These are phyloP conservation scores for Xylaria intraflava DNA, from an alignment of 495 filamentous ascomycete genomes.

Conservation along the genomic window DNA sequence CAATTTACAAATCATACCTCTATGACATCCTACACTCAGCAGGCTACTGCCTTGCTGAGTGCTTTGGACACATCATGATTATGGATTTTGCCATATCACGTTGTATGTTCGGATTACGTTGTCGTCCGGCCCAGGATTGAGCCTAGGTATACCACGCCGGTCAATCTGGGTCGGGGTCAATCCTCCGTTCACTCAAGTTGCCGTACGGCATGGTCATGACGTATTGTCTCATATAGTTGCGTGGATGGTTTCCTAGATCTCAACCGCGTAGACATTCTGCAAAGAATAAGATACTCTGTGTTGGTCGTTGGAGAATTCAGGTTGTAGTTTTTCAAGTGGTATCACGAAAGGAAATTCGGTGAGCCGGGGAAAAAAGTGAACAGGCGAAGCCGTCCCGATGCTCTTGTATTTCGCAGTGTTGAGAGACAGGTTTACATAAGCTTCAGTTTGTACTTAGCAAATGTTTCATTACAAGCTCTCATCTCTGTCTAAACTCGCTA, in stretches of 20 bases:
- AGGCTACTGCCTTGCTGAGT: constrained; percentile 44
- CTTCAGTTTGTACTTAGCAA: constrained; percentile 23
- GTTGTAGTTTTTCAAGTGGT: constrained; percentile 18
- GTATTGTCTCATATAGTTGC: constrained; percentile 28
- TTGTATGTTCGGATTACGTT: constrained; percentile 17
- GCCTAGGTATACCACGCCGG: constrained; percentile 7
- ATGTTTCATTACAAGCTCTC: constrained; percentile 15
- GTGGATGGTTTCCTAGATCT: constrained; percentile 25
- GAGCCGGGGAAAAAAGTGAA: constrained; percentile 3
- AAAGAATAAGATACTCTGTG: constrained; percentile 25
- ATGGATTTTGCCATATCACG: constrained; percentile 50
- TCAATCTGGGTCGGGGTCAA: constrained; percentile 20
- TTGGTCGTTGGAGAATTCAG: constrained; percentile 29
- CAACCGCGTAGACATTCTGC: constrained; percentile 26
- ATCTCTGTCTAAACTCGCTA: not conserved
- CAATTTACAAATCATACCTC: constrained; percentile 47
- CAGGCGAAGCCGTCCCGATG: constrained; percentile 6
- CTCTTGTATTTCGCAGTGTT: constrained; percentile 23
- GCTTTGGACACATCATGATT: constrained; percentile 57
- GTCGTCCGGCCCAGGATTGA: constrained; percentile 14
- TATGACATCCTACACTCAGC: constrained; percentile 51
- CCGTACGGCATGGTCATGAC: constrained; percentile 15
- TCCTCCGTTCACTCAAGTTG: constrained; percentile 16
- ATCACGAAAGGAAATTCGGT: constrained; percentile 12
- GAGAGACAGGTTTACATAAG: constrained; percentile 20